These are phyloP conservation scores for Borovskyia barvae DNA, from an alignment of 208 protist species.

Conservation along the genomic window DNA sequence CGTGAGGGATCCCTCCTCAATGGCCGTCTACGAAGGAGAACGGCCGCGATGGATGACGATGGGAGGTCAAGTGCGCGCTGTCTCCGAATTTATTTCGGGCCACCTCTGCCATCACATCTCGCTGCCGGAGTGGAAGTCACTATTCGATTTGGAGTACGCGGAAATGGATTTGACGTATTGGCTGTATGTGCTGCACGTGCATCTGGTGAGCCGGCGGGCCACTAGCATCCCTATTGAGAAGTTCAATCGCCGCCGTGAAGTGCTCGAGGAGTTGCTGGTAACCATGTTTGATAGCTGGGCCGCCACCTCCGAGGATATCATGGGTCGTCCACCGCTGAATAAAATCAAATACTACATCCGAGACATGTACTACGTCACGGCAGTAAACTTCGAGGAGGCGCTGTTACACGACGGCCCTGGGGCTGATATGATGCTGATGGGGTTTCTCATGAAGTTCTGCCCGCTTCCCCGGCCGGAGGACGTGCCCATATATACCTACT, in stretches of 20 bases:
- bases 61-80: constrained; percentile 77
- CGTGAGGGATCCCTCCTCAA: constrained; percentile 75
- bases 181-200: constrained; percentile 88
- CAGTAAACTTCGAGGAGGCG: constrained; percentile 88
- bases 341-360: constrained; percentile 88
- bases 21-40: constrained; percentile 83
- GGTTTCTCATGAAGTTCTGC: constrained; percentile 89
- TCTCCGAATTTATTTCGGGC: constrained; percentile 87
- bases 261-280: constrained; percentile 83
- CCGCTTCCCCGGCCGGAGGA: constrained; percentile 85
- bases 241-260: constrained; percentile 85
- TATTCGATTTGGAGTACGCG: constrained; percentile 88
- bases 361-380: constrained; percentile 92
- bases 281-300: constrained; percentile 89
- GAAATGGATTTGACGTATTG: constrained; percentile 91
- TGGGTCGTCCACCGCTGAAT: constrained; percentile 83
- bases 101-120: constrained; percentile 89
- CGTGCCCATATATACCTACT: constrained; percentile 88
- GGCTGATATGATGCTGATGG: constrained; percentile 84
- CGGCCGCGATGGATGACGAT: constrained; percentile 82
- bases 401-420: constrained; percentile 79
- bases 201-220: constrained; percentile 79
- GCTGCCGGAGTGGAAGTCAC: constrained; percentile 67
- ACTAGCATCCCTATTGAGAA: constrained; percentile 84
- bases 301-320: constrained; percentile 81